A percentile compares a stretch with the other conserved stretches of the same genome.
These are phyloP conservation scores for Leccinum fuscescens DNA, from an alignment of 1,284 basidiomycete species.

Conservation along the genomic window DNA sequence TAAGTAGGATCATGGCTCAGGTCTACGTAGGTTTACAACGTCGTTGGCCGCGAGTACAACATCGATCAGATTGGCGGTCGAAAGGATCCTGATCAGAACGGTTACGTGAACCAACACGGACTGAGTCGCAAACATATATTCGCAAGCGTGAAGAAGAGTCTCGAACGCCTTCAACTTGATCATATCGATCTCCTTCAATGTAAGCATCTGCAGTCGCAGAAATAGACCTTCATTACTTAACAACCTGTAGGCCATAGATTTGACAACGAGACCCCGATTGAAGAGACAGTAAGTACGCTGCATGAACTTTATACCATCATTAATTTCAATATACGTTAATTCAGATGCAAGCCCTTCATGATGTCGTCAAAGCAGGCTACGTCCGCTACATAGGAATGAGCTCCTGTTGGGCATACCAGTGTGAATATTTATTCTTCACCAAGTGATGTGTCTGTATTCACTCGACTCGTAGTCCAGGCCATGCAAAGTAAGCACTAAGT, in stretches of 20 bases:
- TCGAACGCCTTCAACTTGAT: conserved; percentile 65
- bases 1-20: background rate
- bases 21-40: conserved; percentile 35
- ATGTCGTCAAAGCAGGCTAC: conserved; percentile 53
- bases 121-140: conserved; percentile 68
- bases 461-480: conserved; percentile 29
- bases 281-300: conserved; percentile 28
- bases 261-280: conserved; percentile 33
- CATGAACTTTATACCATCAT: background rate
- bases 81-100: conserved; percentile 38
- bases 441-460: background rate
- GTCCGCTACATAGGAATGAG: conserved; percentile 61
- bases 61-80: conserved; percentile 12
- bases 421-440: conserved; percentile 19
- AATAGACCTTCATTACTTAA: background rate
- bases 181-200: conserved; percentile 71
- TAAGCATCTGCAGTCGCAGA: conserved; percentile 17
- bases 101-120: conserved; percentile 61
- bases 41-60: conserved; percentile 35
- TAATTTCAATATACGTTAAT: background rate
- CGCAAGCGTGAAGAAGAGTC: conserved; percentile 64
- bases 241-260: conserved; percentile 27
- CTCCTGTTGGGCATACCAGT: conserved; percentile 41
- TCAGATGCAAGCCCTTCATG: conserved; percentile 57
- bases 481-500: conserved; percentile 34